These are phyloP conservation scores for Paraphoma chrysanthemicola DNA, from an alignment of 2,329 filamentous ascomycete species.

Conservation along the genomic window DNA sequence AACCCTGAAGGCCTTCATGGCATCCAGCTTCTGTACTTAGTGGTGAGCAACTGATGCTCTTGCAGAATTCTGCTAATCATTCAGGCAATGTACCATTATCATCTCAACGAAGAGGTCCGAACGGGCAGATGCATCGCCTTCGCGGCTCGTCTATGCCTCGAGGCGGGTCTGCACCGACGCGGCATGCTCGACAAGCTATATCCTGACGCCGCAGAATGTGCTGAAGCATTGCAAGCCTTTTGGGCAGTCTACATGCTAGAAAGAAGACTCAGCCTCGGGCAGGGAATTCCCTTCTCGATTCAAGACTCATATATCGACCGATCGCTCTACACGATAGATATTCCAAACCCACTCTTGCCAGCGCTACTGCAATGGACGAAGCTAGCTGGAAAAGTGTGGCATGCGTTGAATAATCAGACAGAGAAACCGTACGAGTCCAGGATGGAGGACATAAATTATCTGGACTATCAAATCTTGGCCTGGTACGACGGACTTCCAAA, in stretches of 20 bases:
- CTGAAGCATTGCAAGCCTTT: conserved; percentile 14
- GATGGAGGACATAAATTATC: conserved; percentile 10
- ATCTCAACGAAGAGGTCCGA: conserved; percentile 15
- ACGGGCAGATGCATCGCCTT: conserved; percentile 16
- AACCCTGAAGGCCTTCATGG: conserved; percentile 15
- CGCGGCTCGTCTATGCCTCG: conserved; percentile 13
- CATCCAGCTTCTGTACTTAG: conserved; percentile 15
- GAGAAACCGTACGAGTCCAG: conserved; percentile 10
- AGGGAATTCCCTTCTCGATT: conserved; percentile 17
- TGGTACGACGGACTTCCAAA: conserved; percentile 10
- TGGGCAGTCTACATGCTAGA: conserved; percentile 20
- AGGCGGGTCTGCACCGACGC: conserved; percentile 12
- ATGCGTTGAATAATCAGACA: conserved; percentile 10
- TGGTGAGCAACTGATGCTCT: background rate
- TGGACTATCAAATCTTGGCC: conserved; percentile 11
- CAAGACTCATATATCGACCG: conserved; percentile 16
- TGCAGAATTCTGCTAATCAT: background rate
- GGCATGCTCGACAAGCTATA: conserved; percentile 11
- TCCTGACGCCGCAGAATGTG: conserved; percentile 3
- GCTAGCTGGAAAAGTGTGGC: conserved; percentile 16
- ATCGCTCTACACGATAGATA: conserved; percentile 7
- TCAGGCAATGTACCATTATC: conserved; percentile 18
- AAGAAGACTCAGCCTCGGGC: conserved; percentile 12
- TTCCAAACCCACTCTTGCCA: conserved; percentile 6
- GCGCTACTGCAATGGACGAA: conserved; percentile 14